Base-by-base conservation (phyloP, 305 asterid genomes). In the Rubia peregrina region DNA sequence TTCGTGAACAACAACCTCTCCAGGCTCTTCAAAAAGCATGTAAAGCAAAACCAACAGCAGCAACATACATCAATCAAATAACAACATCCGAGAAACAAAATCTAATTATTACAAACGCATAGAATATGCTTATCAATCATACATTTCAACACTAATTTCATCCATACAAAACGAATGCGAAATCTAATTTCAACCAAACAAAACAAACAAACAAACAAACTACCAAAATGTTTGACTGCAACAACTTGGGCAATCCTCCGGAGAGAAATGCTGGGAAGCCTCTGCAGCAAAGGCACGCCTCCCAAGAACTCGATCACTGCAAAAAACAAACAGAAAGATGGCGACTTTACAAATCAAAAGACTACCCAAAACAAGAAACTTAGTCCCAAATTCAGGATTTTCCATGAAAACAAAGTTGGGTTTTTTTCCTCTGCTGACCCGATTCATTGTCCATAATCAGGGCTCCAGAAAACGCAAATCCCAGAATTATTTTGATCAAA, bases 221-320 rank as follows among this genome's bases (percentile, higher is more conserved):
- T 74, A 91, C 99, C 89, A 75, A 78, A 91, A 74, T 70, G 83
- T 78, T 88, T 87, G 75, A 89, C 72, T 33, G 74, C 74, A 63
- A 89, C 90, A 44, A 86, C 62, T 74, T 82, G 83, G 53, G 99
- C 95, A 69, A 94, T 88, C 81, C 76, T 94, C 83, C 69, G 78
- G 51, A 87, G 84, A 33, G 97, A 91, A 40, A 96, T 88, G 71
- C 87, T 79, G 1, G 98, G 98, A 57, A 94, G 89, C 80, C 85
- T 84, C 84, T 94, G 99, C 7, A 94, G 87, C 89, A 94, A 81
- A 33, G 98, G 93, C 77, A 94, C 98, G 30, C 91, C 76, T 60
- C 97, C 96, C 87, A 94, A 79, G 74, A 88, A 94, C 86, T 88
- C 99, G 71, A 86, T 86, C 81, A 91, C 98, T 91, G 86, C 73